phyloP scores from a whole-genome alignment of 176 grass and related monocot genomes.

The Phyllostachys edulis region DNA sequence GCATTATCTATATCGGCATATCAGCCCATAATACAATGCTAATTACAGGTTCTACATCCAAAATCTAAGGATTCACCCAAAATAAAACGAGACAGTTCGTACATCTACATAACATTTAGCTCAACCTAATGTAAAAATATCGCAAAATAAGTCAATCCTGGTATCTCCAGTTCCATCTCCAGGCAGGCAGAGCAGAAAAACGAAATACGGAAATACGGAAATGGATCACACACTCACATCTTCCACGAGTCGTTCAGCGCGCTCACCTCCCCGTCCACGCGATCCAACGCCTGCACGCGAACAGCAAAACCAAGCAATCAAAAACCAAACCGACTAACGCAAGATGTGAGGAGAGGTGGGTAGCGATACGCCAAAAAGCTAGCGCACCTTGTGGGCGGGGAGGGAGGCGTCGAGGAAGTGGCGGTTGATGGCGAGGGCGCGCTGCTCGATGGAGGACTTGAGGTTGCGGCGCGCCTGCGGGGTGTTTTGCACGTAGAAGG shows the following conservation, averaged over 20 bases:
- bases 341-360: neutral
- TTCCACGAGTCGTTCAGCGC: slow-evolving; percentile 74
- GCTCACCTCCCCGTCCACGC: slow-evolving; percentile 78
- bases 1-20: neutral
- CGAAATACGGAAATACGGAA: neutral
- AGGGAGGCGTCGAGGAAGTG: slow-evolving; percentile 90
- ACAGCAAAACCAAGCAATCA: slow-evolving; percentile 8
- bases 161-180: neutral
- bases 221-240: slow-evolving; percentile 52
- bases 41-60: slow-evolving; percentile 4
- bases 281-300: slow-evolving; percentile 69
- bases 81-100: neutral
- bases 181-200: neutral
- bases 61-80: neutral
- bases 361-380: neutral
- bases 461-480: slow-evolving; percentile 93
- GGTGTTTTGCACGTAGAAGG: slow-evolving; percentile 86
- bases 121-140: neutral
- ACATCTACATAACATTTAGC: neutral
- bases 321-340: neutral
- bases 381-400: slow-evolving; percentile 62
- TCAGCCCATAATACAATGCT: neutral
- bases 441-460: slow-evolving; percentile 92
- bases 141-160: neutral
- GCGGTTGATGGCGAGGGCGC: slow-evolving; percentile 79